Percentiles rank a stretch among this genome's conserved stretches.
phyloP scores from a whole-genome alignment of 176 grass and related monocot genomes.

The Oryza punctata region DNA sequence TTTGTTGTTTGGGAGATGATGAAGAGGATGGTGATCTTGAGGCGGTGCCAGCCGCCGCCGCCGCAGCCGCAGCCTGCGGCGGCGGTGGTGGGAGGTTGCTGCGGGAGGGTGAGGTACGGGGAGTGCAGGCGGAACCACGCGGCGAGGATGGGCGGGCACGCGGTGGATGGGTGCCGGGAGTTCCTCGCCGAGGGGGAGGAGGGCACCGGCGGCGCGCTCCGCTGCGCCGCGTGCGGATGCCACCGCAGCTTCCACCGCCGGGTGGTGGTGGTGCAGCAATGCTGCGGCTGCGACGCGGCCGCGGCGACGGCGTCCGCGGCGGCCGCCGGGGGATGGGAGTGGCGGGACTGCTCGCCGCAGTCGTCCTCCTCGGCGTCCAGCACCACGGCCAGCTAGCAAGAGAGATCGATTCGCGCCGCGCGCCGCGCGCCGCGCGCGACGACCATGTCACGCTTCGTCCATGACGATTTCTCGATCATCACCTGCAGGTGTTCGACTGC shows the following conservation, averaged over 20 bases:
- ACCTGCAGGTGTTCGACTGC: neutral
- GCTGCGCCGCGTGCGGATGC: constrained; percentile 69
- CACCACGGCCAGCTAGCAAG: constrained; percentile 31
- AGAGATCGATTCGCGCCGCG: neutral
- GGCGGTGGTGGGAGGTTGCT: neutral
- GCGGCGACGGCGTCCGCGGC: neutral
- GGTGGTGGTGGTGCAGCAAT: constrained; percentile 41
- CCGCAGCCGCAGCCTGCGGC: neutral
- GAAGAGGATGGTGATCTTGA: constrained; percentile 53
- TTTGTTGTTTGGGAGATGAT: no score
- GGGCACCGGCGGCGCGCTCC: constrained; percentile 58
- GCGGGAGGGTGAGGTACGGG: constrained; percentile 40
- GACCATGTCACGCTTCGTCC: neutral
- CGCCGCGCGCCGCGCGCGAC: no score
- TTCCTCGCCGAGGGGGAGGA: constrained; percentile 69
- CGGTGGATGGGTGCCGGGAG: constrained; percentile 74
- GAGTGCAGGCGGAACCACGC: constrained; percentile 78
- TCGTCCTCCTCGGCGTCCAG: constrained; percentile 42
- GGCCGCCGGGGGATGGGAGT: neutral
- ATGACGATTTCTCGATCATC: neutral
- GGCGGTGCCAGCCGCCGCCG: constrained; percentile 41
- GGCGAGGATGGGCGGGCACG: constrained; percentile 67
- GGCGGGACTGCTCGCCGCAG: constrained; percentile 41
- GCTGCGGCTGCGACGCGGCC: constrained; percentile 25
- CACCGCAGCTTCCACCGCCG: constrained; percentile 77